Base-by-base conservation (phyloP, 345 rosid species). In the Laguncularia racemosa region DNA sequence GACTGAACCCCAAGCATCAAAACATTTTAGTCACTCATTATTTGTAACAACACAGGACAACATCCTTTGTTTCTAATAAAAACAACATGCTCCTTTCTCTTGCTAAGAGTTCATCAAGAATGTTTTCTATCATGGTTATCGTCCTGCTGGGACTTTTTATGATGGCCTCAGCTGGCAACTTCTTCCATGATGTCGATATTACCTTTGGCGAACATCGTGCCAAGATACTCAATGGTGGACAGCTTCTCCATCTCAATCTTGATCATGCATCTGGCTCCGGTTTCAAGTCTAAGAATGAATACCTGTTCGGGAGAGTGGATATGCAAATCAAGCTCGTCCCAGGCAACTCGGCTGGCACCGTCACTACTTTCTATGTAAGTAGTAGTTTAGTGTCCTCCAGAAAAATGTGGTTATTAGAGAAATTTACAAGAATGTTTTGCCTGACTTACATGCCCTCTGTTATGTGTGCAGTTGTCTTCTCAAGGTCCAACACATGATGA, bases 261-360 rank as follows among this genome's bases (percentile, higher is more conserved):
- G 86, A 84, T n/a, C 50, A 45, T 38, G 57, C 64, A 50, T 84
- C 90, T 0, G 90, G 90, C 19, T 75, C 84, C 16, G 90, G 84
- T 4, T 77, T 81, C 51, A 79, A 72, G 44, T 68, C 83, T 74
- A 81, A 78, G 71, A 71, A 74, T 13, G 67, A 75, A 64, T 81
- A 60, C 44, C 62, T 81, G 48, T 81, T 72, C n/a, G 84, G 86
- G 47, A 71, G 76, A 55, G 67, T 82, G 16, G 71, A 57, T 44
- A 63, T 60, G 76, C 84, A 77, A 19, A 66, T 82, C 62, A 82
- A 79, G 44, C 81, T 82, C 12, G 83, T 82, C 18, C 72, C 77
- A 8, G 76, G 74, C 53, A 77, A 79, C 73, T 79, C 83, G 10
- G 83, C 85, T n/a, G 85, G 88, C 71, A 73, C 82, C 2, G 77